Conservation (phyloP, 768 basidiomycete species). For the Coprinopsis strossmayeri region DNA sequence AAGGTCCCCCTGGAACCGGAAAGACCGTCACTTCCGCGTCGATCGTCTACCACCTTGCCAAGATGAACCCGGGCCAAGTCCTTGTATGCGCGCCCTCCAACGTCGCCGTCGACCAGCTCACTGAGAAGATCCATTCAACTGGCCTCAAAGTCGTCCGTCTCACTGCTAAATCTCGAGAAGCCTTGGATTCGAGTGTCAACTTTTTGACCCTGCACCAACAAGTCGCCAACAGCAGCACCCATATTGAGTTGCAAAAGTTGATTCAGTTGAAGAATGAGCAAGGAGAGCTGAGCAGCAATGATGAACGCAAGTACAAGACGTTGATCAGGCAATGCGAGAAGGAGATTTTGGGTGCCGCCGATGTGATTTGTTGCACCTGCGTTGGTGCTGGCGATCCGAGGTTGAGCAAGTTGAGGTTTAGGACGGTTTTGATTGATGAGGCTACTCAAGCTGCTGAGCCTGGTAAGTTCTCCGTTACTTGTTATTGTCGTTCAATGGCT, state of each 20-base stretch:
- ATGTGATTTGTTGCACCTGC: constrained; percentile 98
- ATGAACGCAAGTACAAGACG: constrained; percentile 97
- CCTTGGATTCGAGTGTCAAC: constrained; percentile 89
- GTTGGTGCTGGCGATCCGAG: constrained; percentile 97
- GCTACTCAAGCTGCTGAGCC: constrained; percentile 98
- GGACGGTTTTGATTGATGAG: constrained; percentile 97
- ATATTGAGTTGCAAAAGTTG: constrained; percentile 95
- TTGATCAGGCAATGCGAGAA: constrained; percentile 93
- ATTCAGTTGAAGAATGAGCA: constrained; percentile 98
- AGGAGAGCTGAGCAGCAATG: constrained; percentile 92
- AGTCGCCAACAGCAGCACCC: constrained; percentile 93
- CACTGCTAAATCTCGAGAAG: constrained; percentile 97
- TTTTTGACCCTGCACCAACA: constrained; percentile 96
- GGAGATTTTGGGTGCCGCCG: constrained; percentile 91
- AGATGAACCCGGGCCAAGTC: constrained; percentile 99
- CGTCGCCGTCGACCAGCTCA: constrained; percentile 98
- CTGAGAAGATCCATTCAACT: constrained; percentile 99
- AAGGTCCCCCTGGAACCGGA: constrained; percentile 97
- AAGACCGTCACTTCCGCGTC: constrained; percentile 99
- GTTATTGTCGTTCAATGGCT: constrained; percentile 2
- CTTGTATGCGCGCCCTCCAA: constrained; percentile 98
- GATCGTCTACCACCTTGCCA: constrained; percentile 96
- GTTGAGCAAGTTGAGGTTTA: constrained; percentile 94
- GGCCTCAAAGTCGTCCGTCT: constrained; percentile 96
- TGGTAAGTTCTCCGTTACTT: constrained; percentile 39